Base-by-base conservation (phyloP, 1,139 yeast species). In the Casaregolazyma lundiana region DNA sequence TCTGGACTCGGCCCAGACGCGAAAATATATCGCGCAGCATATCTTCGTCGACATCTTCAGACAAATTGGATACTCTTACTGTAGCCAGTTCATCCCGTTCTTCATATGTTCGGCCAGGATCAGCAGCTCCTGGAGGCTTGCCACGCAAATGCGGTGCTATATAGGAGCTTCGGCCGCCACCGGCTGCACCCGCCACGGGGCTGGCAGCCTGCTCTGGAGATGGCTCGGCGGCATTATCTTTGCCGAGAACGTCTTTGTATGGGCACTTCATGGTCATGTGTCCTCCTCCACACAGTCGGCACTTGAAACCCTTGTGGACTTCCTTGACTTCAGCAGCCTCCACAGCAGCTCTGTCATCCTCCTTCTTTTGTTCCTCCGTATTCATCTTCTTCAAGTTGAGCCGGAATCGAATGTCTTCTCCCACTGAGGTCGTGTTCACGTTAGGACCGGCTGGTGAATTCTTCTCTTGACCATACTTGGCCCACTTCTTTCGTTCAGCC, bases 201-300 rank as follows among this genome's bases (percentile, higher is more conserved):
- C 61, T 61, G 36, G 58, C 65, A 16, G 67, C 62, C 13, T 63
- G 67, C 39, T 67, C 44, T 30, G 71, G 72, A 45, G 70, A 60
- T 17, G 65, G 66, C 26, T 70, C 67, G 37, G 69, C 65, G 38
- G 65, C 64, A 38, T 69, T 66, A 36, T 71, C 67, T 39, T 75
- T 75, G 35, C 90, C 94, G 67, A 92, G 75, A 38, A 94, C 85
- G 61, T 85, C 95, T 72, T 86, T 90, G 77, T 82, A 88, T 55
- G 98, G 98, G 84, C 99, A 92, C 71, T 85, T 83, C 65, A 90
- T 73, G 36, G 97, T 86, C 78, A 83, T 88, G 76, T 92, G 99
- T 57, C 81, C 85, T 63, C 96, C 97, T 55, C 84, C 84, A 84
- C 99, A 92, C 50, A 78, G 73, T 78, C 97, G 86, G 80, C 98